A percentile compares a stretch with the other conserved stretches of the same genome.
Conservation (phyloP, 116 monocot genomes). For the Trichopus zeylanicus region DNA sequence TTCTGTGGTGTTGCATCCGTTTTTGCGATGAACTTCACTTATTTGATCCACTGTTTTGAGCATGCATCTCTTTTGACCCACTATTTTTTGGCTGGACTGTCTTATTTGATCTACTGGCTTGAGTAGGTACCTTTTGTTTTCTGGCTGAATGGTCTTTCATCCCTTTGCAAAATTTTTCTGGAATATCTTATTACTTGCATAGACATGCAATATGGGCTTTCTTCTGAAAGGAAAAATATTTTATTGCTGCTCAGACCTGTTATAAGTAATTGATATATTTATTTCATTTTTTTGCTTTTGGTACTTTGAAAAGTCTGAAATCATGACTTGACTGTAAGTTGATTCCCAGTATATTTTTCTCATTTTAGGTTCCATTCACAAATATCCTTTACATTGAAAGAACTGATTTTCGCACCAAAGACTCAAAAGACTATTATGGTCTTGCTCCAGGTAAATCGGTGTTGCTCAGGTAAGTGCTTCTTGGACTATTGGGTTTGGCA, state of each 20-base stretch:
- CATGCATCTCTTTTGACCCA: too few relatives aligned
- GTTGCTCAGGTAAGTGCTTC: conserved; percentile 53
- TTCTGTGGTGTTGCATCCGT: too few relatives aligned
- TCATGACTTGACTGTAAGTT: background rate
- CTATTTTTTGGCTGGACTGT: too few relatives aligned
- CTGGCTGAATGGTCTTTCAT: background rate
- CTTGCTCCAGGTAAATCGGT: conserved; percentile 95
- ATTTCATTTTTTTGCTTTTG: background rate
- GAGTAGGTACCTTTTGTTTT: too few relatives aligned
- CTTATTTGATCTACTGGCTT: too few relatives aligned
- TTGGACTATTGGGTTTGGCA: background rate
- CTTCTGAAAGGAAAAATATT: background rate
- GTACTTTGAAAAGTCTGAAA: background rate
- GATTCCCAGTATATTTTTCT: background rate
- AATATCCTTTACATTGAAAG: conserved; percentile 78
- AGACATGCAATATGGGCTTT: too few relatives aligned
- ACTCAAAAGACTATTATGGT: conserved; percentile 94
- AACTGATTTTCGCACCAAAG: conserved; percentile 83
- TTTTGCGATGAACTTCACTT: too few relatives aligned
- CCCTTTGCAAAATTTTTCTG: too few relatives aligned
- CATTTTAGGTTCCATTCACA: conserved; percentile 72
- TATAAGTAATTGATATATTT: background rate
- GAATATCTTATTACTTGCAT: too few relatives aligned
- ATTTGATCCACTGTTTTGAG: too few relatives aligned
- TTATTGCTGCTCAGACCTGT: background rate